Base-by-base conservation (phyloP, 1,139 yeast species). In the Suhomyces coccinellae region DNA sequence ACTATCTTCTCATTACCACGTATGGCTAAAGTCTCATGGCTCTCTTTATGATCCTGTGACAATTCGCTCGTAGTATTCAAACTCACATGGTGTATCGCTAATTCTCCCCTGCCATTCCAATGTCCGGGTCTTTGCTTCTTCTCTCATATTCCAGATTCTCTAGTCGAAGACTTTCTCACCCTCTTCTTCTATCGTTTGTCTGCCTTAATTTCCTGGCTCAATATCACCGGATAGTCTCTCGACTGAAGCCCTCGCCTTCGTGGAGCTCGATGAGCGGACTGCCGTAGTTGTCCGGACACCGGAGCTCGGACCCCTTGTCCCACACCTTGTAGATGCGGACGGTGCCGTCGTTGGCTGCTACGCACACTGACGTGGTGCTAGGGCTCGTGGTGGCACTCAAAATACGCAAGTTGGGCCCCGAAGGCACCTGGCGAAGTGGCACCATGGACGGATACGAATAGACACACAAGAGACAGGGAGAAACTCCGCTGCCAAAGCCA, bases 331-430 rank as follows among this genome's bases (percentile, higher is more conserved):
- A 89, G 31, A 89, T 82, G 45, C 93, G 65, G 1, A 89, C 78
- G 0, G 93, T 83, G 47, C 83, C 83, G 61, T 87, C 96, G 57
- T 83, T 87, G 1, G 88, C 73, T 0, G 93, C 91, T 2, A 86
- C 80, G 51, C 93, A 85, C 0, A 89, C 66, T 0, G 80, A 71
- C 14, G 73, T 69, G 14, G 71, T 71, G 56, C 82, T 83, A 2
- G 90, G 88, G 3, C 95, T 85, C 9, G 76, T 53, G 2, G 80
- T 81, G 0, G 95, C 82, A 50, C 88, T 79, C 33, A 87, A 61
- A 0, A 84, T 81, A 48, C 96, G 70, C 34, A 81, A 58, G 44
- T 79, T 79, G 2, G 75, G 60, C 1, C 73, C 62, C 0, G 85
- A 75, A n/a, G 74, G 75, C 1, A 84, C 84, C 45, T 76, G 76